Base-by-base conservation (phyloP, 352 stramenopile species). In the Phytophthora vignae region DNA sequence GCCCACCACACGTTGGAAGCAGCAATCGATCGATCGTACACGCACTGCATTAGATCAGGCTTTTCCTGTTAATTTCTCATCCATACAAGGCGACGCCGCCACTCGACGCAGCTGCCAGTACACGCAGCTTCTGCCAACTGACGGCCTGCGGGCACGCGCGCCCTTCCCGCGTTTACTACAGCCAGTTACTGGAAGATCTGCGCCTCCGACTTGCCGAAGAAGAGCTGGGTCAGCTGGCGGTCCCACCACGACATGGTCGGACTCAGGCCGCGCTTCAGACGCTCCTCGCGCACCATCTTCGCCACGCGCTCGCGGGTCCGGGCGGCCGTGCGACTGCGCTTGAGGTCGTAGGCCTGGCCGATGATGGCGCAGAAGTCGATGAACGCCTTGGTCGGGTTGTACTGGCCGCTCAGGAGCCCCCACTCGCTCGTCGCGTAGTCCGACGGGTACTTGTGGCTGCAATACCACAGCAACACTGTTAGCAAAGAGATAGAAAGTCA, bases 391-490 rank as follows among this genome's bases (percentile, higher is more conserved):
- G 94, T 99, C 29, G 98, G 98, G 81, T 99, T 99, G 83, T 97
- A 99, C 74, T 99, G 98, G 66, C 85, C 82, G 63, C 81, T 93
- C 15, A 93, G 96, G 59, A 99, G 86, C 22, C 98, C 98, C 83
- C 97, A 99, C 87, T 99, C 98, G 63, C 91, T 98, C 36, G 97
- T 98, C 27, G 97, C 96, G 82, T 99, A 99, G 84, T 99, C 98
- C 67, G 96, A 98, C 40, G 98, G 98, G 83, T 99, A 99, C 85
- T 99, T 99, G 94, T 99, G 98, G 82, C 85, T 90, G 67, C 56
- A 86, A 9, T 57, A 2, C 49, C 44, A 48, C 27, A 62, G 38
- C 7, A 42, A 25, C 22, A n/a, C 4, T 8, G 29, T 61, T 57
- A 68, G 70, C 36, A 44, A 65, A 15, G 60, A 27, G 9, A 49